Evolutionary conservation across 1,284 basidiomycete species (phyloP).

Genomic region (Fomitopsis schrenkii): DNA sequence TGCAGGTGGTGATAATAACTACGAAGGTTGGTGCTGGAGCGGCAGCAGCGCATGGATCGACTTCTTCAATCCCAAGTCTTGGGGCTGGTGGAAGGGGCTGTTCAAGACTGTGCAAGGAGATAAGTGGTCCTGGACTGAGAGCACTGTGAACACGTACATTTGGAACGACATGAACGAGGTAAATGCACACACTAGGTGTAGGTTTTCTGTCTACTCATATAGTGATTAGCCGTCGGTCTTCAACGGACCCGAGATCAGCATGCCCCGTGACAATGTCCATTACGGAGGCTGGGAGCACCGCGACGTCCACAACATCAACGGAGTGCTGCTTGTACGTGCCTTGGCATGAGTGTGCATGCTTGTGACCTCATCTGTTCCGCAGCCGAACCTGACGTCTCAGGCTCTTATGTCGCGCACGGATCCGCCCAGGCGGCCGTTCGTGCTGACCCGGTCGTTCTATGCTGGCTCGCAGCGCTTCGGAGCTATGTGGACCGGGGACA

Average conservation of each 20-base stretch:
- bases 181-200: background rate
- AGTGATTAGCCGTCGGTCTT: slow-evolving; percentile 87
- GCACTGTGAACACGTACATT: slow-evolving; percentile 80
- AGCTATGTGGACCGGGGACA: slow-evolving; percentile 99
- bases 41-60: slow-evolving; percentile 96
- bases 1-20: slow-evolving; percentile 75
- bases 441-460: slow-evolving; percentile 92
- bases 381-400: slow-evolving; percentile 86
- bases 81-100: slow-evolving; percentile 88
- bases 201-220: background rate
- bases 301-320: slow-evolving; percentile 93
- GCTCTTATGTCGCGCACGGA: slow-evolving; percentile 78
- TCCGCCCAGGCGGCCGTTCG: slow-evolving; percentile 83
- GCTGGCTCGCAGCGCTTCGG: slow-evolving; percentile 95
- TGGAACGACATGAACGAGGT: slow-evolving; percentile 99
- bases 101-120: slow-evolving; percentile 62
- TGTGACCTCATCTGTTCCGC: background rate
- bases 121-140: slow-evolving; percentile 70
- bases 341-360: background rate
- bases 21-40: slow-evolving; percentile 98
- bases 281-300: slow-evolving; percentile 96
- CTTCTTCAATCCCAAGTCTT: slow-evolving; percentile 89
- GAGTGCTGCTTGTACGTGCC: slow-evolving; percentile 73
- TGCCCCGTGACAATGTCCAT: slow-evolving; percentile 93
- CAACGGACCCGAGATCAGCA: slow-evolving; percentile 97